Percentiles rank a stretch among this genome's conserved stretches.
phyloP scores from a whole-genome alignment of 139 green algal species.

The Micractinium conductrix region DNA sequence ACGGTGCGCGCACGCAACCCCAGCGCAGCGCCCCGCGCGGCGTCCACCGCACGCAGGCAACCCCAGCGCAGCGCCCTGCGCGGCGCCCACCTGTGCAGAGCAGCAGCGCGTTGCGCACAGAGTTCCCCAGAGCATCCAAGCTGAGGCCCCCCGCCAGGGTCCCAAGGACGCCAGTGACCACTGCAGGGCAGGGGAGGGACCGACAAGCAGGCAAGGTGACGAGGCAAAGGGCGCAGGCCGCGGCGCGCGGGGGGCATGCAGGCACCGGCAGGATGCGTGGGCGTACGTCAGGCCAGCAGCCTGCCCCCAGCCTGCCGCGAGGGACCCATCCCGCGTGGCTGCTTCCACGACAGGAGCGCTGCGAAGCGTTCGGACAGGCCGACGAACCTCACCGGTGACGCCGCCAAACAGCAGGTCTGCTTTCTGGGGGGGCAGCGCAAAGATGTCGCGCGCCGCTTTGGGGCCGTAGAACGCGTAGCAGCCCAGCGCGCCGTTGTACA shows the following conservation, averaged over 20 bases:
- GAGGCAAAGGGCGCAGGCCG: background rate
- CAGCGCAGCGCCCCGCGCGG: background rate
- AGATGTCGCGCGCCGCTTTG: constrained; percentile 71
- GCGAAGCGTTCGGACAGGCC: too few relatives aligned
- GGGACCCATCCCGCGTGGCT: background rate
- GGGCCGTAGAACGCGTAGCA: constrained; percentile 82
- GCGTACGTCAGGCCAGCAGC: too few relatives aligned
- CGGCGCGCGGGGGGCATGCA: background rate
- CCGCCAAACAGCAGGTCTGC: constrained; percentile 87
- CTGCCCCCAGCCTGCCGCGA: background rate
- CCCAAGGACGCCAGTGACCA: constrained; percentile 57
- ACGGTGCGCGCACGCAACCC: background rate
- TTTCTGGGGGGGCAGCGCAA: constrained; percentile 50
- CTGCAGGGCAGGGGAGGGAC: background rate
- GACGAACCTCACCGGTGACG: constrained; percentile 85
- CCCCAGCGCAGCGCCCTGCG: background rate
- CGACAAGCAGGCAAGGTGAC: background rate
- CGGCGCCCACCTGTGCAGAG: constrained; percentile 53
- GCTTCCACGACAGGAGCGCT: too few relatives aligned
- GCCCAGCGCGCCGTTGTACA: constrained; percentile 67
- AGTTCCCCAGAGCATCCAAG: constrained; percentile 77
- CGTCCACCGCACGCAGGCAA: background rate
- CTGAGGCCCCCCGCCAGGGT: constrained; percentile 68
- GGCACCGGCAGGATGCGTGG: too few relatives aligned
- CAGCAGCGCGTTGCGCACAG: constrained; percentile 62